Percentiles rank a stretch among this genome's conserved stretches.
These are phyloP conservation scores for Cercospora sojina DNA, from an alignment of 2,329 filamentous ascomycete genomes.

Conservation along the genomic window DNA sequence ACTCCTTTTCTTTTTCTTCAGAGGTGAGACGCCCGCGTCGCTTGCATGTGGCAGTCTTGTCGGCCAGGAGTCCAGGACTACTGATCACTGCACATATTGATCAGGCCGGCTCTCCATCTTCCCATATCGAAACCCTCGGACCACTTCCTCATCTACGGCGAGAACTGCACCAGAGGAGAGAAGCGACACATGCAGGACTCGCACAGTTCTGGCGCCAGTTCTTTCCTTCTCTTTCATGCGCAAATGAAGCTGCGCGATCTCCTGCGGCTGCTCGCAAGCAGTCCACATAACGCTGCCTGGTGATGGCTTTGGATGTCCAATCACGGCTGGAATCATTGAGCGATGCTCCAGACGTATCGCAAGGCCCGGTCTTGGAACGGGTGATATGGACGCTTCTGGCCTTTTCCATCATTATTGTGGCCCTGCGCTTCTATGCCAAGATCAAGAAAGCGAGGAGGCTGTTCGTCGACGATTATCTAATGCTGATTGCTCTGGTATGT, in stretches of 20 bases:
- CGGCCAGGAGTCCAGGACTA: not conserved
- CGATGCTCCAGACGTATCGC: conserved; percentile 14
- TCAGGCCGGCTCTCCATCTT: not conserved
- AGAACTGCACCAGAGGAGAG: not conserved
- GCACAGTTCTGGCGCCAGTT: not conserved
- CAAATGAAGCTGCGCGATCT: conserved; percentile 1
- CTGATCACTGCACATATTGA: not conserved
- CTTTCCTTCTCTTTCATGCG: not conserved
- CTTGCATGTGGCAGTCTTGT: not conserved
- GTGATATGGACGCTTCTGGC: conserved; percentile 30
- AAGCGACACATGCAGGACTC: not conserved
- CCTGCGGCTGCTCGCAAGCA: not conserved
- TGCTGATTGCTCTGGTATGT: conserved; percentile 28
- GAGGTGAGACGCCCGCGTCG: not conserved
- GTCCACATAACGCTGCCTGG: not conserved
- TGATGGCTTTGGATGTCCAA: conserved; percentile 7
- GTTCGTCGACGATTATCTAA: conserved; percentile 33
- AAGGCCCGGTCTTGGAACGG: conserved; percentile 17
- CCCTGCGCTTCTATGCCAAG: conserved; percentile 30
- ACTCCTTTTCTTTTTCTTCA: not conserved
- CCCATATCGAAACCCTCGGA: not conserved
- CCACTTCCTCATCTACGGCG: not conserved
- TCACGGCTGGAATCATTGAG: conserved; percentile 1
- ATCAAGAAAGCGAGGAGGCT: conserved; percentile 27
- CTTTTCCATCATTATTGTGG: conserved; percentile 30